phyloP scores from a whole-genome alignment of 768 basidiomycete genomes.

The Mycena rosella region DNA sequence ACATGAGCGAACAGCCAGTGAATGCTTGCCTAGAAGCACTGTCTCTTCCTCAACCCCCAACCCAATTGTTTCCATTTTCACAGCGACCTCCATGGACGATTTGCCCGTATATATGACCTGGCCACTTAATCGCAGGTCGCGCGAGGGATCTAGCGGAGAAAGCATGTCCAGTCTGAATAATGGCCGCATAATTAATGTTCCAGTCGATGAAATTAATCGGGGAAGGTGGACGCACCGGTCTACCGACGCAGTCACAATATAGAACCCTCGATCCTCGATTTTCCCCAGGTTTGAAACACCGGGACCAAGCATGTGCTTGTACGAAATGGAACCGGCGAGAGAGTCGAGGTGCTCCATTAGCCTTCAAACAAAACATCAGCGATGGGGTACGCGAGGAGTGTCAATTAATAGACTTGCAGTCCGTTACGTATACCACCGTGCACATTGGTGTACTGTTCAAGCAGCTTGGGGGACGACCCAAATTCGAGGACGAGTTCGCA shows the following conservation, averaged over 20 bases:
- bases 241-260: slow-evolving; percentile 87
- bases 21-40: slow-evolving; percentile 69
- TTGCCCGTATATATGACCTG: slow-evolving; percentile 85
- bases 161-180: slow-evolving; percentile 75
- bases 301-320: slow-evolving; percentile 85
- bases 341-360: slow-evolving; percentile 88
- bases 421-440: slow-evolving; percentile 79
- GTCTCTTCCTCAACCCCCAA: slow-evolving; percentile 65
- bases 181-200: too few species aligned
- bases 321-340: slow-evolving; percentile 86
- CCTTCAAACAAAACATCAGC: slow-evolving; percentile 45
- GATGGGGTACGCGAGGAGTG: neutral
- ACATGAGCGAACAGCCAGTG: slow-evolving; percentile 3
- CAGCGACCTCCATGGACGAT: slow-evolving; percentile 88
- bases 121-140: slow-evolving; percentile 81
- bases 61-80: slow-evolving; percentile 81
- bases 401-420: slow-evolving; percentile 53
- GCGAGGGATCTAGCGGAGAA: slow-evolving; percentile 65
- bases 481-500: slow-evolving; percentile 76
- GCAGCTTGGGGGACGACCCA: slow-evolving; percentile 64
- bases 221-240: slow-evolving; percentile 63
- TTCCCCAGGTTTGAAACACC: slow-evolving; percentile 65
- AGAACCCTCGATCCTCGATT: slow-evolving; percentile 76
- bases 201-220: neutral
- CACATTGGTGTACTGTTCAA: slow-evolving; percentile 80